Base-by-base conservation (phyloP, 208 protist genomes). In the Trypanosomatidae sp. region DNA sequence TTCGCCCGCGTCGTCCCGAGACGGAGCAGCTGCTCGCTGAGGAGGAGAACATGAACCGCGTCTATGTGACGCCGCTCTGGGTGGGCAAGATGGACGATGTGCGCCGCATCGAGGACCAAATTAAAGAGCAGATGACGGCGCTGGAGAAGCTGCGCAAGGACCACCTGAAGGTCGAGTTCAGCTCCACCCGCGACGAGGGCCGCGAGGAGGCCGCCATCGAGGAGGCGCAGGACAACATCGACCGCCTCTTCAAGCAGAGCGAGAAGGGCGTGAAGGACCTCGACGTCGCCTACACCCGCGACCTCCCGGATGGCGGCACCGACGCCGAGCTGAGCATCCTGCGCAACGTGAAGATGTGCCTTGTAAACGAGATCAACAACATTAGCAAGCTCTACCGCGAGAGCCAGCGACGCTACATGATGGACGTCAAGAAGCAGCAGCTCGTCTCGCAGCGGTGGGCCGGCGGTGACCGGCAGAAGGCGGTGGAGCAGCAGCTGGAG, bases 321-420 rank as follows among this genome's bases (percentile, higher is more conserved):
- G 90, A 97, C 66, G 86, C 87, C 19, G 91, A 97, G 75, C 73
- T 97, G 43, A 92, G 84, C 71, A 97, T 97, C 71, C 79, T 97
- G 55, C 89, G 91, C 62, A 97, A 97, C 74, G 91, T 97, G 19
- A 95, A 94, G 79, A 97, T 97, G 93, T 97, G 93, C 70, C 86
- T 97, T 22, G 85, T 96, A 30, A 96, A 95, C 69, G 93, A 97
- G 67, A 59, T 97, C 52, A 94, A 89, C 65, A 82, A 86, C 62
- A 84, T 97, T 71, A 91, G 91, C 76, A 97, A 97, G 50, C 62
- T 91, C 8, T 95, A 96, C 75, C 93, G 93, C 22, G 93, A 97
- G 69, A 92, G 85, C n/a, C 91, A 97, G 74, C 91, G 93, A 15
- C 86, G 93, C 10, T 97, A 97, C 79, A 94, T 97, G 89, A 95